Conservation (phyloP, 768 basidiomycete species). For the Cantharellus cinnabarinus region DNA sequence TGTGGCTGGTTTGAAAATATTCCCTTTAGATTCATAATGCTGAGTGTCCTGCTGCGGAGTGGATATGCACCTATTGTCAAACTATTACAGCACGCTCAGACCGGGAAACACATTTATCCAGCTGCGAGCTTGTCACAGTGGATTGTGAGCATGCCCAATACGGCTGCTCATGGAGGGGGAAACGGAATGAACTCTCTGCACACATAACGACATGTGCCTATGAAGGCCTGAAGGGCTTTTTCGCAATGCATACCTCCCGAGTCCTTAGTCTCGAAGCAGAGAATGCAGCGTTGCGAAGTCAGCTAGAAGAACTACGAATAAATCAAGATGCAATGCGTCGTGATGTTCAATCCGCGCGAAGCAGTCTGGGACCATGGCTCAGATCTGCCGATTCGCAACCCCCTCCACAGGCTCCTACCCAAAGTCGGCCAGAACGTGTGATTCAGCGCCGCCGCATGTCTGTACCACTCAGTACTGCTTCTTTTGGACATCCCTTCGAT, state of each 20-base stretch:
- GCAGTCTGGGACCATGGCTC: constrained; percentile 49
- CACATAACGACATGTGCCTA: constrained; percentile 33
- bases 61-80: constrained; percentile 24
- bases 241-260: constrained; percentile 20
- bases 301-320: constrained; percentile 38
- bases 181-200: constrained; percentile 17
- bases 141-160: constrained; percentile 26
- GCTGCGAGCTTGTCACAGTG: constrained; percentile 23
- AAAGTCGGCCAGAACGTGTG: background rate
- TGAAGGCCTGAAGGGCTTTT: constrained; percentile 40
- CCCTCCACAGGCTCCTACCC: background rate
- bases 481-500: background rate
- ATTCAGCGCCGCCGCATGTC: constrained; percentile 5
- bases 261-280: constrained; percentile 24
- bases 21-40: constrained; percentile 20
- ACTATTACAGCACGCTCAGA: constrained; percentile 19
- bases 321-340: constrained; percentile 28
- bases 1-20: background rate
- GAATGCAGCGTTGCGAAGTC: constrained; percentile 37
- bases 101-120: constrained; percentile 17
- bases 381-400: constrained; percentile 15
- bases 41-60: constrained; percentile 21
- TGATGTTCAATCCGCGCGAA: constrained; percentile 36
- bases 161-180: constrained; percentile 37
- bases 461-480: constrained; percentile 5